These are phyloP conservation scores for Cryphonectria radicalis DNA, from an alignment of 2,329 filamentous ascomycete species.

Conservation along the genomic window DNA sequence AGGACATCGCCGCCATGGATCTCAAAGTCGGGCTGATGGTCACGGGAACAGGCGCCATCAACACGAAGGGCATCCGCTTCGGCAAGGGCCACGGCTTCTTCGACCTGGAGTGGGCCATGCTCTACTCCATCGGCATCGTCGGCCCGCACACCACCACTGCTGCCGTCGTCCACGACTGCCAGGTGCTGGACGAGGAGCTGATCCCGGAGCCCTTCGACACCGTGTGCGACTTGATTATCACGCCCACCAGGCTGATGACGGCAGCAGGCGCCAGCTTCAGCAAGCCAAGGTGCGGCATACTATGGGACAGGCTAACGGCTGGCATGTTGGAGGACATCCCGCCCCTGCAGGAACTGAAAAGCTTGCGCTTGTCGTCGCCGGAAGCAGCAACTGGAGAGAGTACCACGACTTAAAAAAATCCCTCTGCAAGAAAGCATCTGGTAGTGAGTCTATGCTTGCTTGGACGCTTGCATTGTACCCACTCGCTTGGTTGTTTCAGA, in stretches of 20 bases:
- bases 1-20: conserved; percentile 39
- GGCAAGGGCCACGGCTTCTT: conserved; percentile 48
- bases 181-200: conserved; percentile 43
- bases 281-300: conserved; percentile 42
- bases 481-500: not conserved
- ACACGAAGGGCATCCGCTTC: conserved; percentile 42
- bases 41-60: conserved; percentile 46
- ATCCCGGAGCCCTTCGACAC: conserved; percentile 43
- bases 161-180: conserved; percentile 46
- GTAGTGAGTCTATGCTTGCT: not conserved
- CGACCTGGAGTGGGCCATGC: conserved; percentile 48
- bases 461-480: not conserved
- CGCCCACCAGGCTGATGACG: conserved; percentile 39
- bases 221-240: conserved; percentile 46
- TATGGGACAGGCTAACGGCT: conserved; percentile 43
- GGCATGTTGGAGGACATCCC: conserved; percentile 44
- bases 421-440: not conserved
- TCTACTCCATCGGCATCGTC: conserved; percentile 41
- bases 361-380: not conserved
- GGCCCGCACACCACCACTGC: conserved; percentile 35
- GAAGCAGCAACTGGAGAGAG: not conserved
- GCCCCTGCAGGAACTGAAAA: conserved; percentile 31
- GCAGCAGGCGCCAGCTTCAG: conserved; percentile 34
- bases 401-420: not conserved
- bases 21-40: conserved; percentile 42